Evolutionary conservation across 208 protist species (phyloP), one percentile per base, ranked within the genome.

Genomic region (Trypanosoma cruzi): DNA sequence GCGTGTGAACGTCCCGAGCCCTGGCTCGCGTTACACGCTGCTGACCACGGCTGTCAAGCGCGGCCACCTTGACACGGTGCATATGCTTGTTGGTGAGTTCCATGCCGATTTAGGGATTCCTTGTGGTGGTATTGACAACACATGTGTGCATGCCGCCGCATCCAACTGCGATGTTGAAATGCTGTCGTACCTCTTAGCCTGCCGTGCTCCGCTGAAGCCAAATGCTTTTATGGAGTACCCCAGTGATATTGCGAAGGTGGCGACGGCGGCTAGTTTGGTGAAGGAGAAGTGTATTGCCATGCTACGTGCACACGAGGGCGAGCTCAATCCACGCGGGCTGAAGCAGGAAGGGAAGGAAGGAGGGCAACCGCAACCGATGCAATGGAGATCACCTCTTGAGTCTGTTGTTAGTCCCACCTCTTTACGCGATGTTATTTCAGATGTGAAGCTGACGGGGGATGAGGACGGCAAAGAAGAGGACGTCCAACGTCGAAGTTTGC

Each of bases 1-100:
- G 37, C 77, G 83, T 29, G 71, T 93, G 1, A 85, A 93, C 65
- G 42, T 83, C n/a, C 81, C 75, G 0, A 75, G 37, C 50, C 26
- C 64, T 0, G 16, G 36, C 26, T 63, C 81, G 16, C 63, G 77
- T 53, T 71, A 81, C 64, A 92, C 82, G 18, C 75, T 88, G 4
- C 64, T 89, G 16, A 74, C 85, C 71, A 87, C 68, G 11, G 71
- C 77, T 31, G 74, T 80, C 34, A 64, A 24, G 7, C 57, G 73
- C 62, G 42, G 61, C 32, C 66, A 85, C 44, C 26, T 84, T 28
- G 22, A 49, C 13, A 83, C 64, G 8, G 74, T 89, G 7, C 64
- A 62, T 13, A 83, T 94, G 81, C 63, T 94, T 29, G 80, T 82
- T 13, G 71, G 77, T 26, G 85, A 94, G 72, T 94, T 90, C 63